Conservation (phyloP, 2,329 filamentous ascomycete genomes). For the Leptosphaerulina australis region DNA sequence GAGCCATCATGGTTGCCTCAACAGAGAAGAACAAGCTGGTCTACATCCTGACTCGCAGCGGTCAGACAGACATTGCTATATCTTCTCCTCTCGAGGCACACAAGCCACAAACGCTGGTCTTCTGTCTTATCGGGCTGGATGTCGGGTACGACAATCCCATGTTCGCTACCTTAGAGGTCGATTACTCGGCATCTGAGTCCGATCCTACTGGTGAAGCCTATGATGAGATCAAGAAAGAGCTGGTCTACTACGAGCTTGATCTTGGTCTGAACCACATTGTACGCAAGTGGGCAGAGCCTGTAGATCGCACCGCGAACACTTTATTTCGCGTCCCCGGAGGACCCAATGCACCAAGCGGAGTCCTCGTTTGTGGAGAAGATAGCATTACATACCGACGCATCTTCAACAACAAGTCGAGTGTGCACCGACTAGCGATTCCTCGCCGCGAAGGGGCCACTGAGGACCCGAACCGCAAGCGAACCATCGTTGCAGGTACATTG, state of each 20-base stretch:
- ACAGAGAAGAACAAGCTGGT: constrained; percentile 99
- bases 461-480: constrained; percentile 87
- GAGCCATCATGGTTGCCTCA: constrained; percentile 91
- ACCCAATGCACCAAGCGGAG: constrained; percentile 90
- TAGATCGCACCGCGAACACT: constrained; percentile 85
- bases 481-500: constrained; percentile 90
- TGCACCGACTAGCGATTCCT: constrained; percentile 87
- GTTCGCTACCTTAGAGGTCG: constrained; percentile 91
- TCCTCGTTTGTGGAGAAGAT: constrained; percentile 92
- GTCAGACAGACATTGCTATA: constrained; percentile 92
- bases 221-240: constrained; percentile 80
- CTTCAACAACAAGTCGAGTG: constrained; percentile 71
- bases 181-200: constrained; percentile 89
- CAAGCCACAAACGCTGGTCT: constrained; percentile 87
- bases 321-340: constrained; percentile 96
- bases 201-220: constrained; percentile 85
- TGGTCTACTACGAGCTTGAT: constrained; percentile 98
- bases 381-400: constrained; percentile 97
- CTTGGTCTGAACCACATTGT: constrained; percentile 97
- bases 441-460: constrained; percentile 85
- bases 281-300: constrained; percentile 91
- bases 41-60: constrained; percentile 95
- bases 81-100: constrained; percentile 97
- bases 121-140: constrained; percentile 85
- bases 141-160: constrained; percentile 97